These are phyloP conservation scores for Lenwebbia sp. DNA, from an alignment of 345 rosid genomes.

Conservation along the genomic window DNA sequence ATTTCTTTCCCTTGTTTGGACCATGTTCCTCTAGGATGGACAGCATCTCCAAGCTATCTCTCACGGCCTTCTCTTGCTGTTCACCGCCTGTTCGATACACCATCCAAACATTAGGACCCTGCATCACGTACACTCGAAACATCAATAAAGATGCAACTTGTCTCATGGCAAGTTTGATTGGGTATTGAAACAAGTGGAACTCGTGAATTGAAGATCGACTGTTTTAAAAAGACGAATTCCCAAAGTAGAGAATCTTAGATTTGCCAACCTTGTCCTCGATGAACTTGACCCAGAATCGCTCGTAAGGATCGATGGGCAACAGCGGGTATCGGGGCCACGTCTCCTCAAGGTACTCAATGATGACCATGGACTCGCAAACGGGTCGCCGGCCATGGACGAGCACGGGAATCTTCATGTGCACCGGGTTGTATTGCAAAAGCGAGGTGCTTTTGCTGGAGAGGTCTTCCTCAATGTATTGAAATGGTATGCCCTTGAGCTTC, in stretches of 20 bases:
- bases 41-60: neutral
- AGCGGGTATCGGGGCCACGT: conserved; percentile 13
- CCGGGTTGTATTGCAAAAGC: conserved; percentile 16
- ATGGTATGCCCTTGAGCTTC: conserved; percentile 19
- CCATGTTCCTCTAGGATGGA: conserved; percentile 5
- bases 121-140: too few relatives aligned
- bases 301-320: conserved; percentile 12
- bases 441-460: conserved; percentile 11
- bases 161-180: too few relatives aligned
- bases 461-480: conserved; percentile 14
- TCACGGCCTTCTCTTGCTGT: conserved; percentile 7
- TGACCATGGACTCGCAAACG: conserved; percentile 18
- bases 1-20: conserved; percentile 10
- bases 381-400: conserved; percentile 22
- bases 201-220: too few relatives aligned
- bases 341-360: conserved; percentile 22
- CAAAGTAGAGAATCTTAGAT: too few relatives aligned
- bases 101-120: neutral
- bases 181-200: too few relatives aligned
- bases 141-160: too few relatives aligned
- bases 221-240: too few relatives aligned
- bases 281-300: conserved; percentile 22
- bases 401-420: conserved; percentile 22
- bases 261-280: conserved; percentile 13
- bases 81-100: neutral